A percentile compares a stretch with the other conserved stretches of the same genome.
phyloP scores from a whole-genome alignment of 306 rosid genomes.

The Amphicarpaea edgeworthii region DNA sequence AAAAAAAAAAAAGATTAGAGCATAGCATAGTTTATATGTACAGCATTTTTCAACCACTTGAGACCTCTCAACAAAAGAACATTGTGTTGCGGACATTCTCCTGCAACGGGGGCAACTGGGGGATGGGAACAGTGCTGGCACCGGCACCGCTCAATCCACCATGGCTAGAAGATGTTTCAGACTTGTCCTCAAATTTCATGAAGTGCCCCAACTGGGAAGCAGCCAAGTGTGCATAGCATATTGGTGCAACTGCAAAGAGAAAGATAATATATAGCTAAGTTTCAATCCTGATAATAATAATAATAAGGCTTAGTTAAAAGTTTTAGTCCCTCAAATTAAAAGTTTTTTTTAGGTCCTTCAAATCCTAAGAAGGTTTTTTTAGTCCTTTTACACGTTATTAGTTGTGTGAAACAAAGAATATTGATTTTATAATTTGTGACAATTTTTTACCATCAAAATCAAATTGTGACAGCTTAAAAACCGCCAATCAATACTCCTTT shows the following conservation, averaged over 20 bases:
- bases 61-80: constrained; percentile 75
- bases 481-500: too few species aligned
- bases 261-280: background rate
- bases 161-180: constrained; percentile 89
- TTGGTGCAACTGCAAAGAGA: constrained; percentile 73
- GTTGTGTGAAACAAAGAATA: too few species aligned
- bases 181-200: constrained; percentile 79
- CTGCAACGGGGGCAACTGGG: constrained; percentile 78
- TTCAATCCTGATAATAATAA: constrained; percentile 5
- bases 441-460: too few species aligned
- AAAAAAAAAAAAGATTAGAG: background rate
- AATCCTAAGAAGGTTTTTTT: too few species aligned
- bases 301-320: too few species aligned
- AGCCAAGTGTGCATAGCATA: constrained; percentile 95
- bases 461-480: too few species aligned
- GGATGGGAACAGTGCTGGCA: constrained; percentile 76
- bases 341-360: too few species aligned
- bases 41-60: constrained; percentile 11
- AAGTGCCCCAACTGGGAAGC: constrained; percentile 83
- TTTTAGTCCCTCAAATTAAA: too few species aligned
- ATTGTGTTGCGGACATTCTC: constrained; percentile 74
- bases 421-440: too few species aligned
- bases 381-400: too few species aligned
- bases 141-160: constrained; percentile 74
- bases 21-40: constrained; percentile 44